Evolutionary conservation across 2,329 filamentous ascomycete species (phyloP), one percentile per base, ranked within the genome.

Genomic region (Lasiodiplodia sp.): DNA sequence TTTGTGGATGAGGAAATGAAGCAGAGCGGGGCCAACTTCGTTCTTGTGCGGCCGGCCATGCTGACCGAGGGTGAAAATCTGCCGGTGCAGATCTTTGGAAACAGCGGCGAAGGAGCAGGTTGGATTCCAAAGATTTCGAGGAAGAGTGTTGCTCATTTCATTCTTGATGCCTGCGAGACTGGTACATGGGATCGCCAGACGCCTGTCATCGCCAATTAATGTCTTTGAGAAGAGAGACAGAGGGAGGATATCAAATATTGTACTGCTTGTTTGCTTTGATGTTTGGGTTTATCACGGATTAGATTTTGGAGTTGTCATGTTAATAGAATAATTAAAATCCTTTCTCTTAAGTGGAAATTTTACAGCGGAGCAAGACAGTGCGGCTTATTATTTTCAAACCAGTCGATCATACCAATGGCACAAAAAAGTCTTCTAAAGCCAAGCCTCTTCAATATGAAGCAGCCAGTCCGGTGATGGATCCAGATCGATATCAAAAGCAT

Each of bases 151-250:
- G 85, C 83, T 10, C 72, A 69, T 18, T 87, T 83, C 73, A 71
- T 86, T 71, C 78, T 86, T 4, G 77, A 82, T 67, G 83, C 79
- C 2, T 79, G 78, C 0, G 82, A 83, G 73, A 78, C 72, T 38
- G 71, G 72, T 3, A 16, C 1, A 3, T 87, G 82, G 80, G 78
- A 84, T 71, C 75, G 79, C 8, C 79, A 67, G 47, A 78, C 83
- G 1, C 84, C 85, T 4, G 83, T 87, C 2, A 80, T 87, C 67
- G 78, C 81, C 16, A 84, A 85, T 55, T 76, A 68, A 47, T n/a
- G 11, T 18, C 10, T 5, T 31, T 18, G 12, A 25, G 21, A 7
- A 8, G 14, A n/a, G 53, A 23, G 5, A 18, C 1, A 2, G 34
- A 16, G 55, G 34, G 18, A 34, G 25, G 2, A 10, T 10, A 2